Evolutionary conservation across 192 early-diverging fungal species (phyloP).

Genomic region (Coemansia sp.): DNA sequence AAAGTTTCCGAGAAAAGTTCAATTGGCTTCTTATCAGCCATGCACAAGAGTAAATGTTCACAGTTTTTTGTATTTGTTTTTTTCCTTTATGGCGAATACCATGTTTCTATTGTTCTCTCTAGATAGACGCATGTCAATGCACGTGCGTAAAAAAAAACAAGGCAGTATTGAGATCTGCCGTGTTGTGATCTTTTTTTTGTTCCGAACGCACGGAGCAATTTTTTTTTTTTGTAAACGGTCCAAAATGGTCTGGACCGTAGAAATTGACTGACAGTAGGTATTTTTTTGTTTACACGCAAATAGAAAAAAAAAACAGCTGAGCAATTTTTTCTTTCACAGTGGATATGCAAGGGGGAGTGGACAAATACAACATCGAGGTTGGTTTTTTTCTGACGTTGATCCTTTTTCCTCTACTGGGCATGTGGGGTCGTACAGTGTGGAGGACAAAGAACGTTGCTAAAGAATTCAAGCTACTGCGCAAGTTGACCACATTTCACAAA

Average conservation of each 20-base stretch:
- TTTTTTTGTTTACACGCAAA: background rate
- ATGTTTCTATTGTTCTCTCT: background rate
- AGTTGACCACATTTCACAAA: background rate
- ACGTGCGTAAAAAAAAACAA: background rate
- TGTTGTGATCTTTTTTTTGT: slow-evolving; percentile 7
- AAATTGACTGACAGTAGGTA: background rate
- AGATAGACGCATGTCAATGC: slow-evolving; percentile 3
- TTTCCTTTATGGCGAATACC: background rate
- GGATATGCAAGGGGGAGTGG: background rate
- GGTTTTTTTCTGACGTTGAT: background rate
- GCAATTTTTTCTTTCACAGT: background rate
- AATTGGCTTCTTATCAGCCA: slow-evolving; percentile 24
- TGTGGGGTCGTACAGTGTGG: background rate
- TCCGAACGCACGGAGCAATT: background rate
- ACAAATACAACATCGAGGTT: background rate
- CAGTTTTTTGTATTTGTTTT: slow-evolving; percentile 8
- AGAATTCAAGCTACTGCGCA: background rate
- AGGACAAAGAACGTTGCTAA: background rate
- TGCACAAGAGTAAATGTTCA: background rate
- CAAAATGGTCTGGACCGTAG: background rate
- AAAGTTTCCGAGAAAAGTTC: slow-evolving; percentile 23
- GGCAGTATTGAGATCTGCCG: background rate
- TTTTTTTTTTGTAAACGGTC: slow-evolving; percentile 9
- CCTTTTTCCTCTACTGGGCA: background rate
- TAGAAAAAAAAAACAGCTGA: background rate